Percentiles rank a stretch among this genome's conserved stretches.
phyloP scores from a whole-genome alignment of 768 basidiomycete species.

The Boletus pseudo-olivaceus region DNA sequence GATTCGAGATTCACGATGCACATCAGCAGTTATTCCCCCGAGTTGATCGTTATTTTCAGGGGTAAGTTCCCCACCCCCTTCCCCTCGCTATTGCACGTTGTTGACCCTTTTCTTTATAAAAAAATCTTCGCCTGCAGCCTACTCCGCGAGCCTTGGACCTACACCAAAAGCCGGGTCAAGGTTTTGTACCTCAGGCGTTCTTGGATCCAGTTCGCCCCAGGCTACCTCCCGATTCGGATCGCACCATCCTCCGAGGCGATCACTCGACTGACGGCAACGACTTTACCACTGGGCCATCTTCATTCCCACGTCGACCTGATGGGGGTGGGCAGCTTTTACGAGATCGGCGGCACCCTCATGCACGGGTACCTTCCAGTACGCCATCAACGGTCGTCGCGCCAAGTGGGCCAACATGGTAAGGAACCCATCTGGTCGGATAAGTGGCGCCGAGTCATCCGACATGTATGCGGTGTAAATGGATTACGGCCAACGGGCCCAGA shows the following conservation, averaged over 20 bases:
- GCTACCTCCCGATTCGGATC: constrained; percentile 15
- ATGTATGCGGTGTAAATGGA: constrained; percentile 18
- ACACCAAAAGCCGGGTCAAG: background rate
- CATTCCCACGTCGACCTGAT: constrained; percentile 16
- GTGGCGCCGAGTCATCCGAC: constrained; percentile 1
- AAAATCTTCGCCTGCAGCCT: background rate
- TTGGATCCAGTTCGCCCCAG: constrained; percentile 4
- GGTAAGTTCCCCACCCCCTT: background rate
- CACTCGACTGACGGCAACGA: background rate
- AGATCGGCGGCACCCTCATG: constrained; percentile 8
- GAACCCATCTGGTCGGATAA: constrained; percentile 11
- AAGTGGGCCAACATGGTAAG: constrained; percentile 12
- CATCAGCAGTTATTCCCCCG: background rate
- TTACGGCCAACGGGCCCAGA: constrained; percentile 1
- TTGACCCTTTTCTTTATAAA: background rate
- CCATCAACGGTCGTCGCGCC: constrained; percentile 10
- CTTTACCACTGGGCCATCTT: constrained; percentile 21
- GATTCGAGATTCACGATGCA: constrained; percentile 4
- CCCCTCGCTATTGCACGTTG: too few species aligned
- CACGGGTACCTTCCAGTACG: constrained; percentile 13
- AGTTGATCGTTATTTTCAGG: constrained; percentile 10
- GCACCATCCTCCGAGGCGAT: constrained; percentile 11
- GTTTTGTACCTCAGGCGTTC: constrained; percentile 3
- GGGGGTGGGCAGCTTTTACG: constrained; percentile 20
- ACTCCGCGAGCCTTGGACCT: constrained; percentile 4